phyloP scores from a whole-genome alignment of 495 filamentous ascomycete species.

The Penicillium soppii region DNA sequence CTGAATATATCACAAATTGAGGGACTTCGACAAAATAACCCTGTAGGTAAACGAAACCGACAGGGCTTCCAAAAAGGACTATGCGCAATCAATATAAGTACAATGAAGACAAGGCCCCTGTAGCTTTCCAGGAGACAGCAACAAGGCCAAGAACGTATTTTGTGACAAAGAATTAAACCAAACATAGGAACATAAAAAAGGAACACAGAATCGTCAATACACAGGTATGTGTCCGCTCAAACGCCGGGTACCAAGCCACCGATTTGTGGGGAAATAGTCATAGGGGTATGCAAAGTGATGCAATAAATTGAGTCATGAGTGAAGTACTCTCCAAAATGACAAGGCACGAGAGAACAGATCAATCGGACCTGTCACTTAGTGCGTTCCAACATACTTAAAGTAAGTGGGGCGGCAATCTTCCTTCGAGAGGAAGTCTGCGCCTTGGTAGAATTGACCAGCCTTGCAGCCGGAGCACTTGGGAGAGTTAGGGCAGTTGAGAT shows the following conservation, averaged over 20 bases:
- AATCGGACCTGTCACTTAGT: constrained; percentile 41
- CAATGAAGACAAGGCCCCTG: constrained; percentile 26
- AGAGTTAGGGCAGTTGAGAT: constrained; percentile 97
- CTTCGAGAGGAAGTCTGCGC: constrained; percentile 75
- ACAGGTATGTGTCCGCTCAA: constrained; percentile 32
- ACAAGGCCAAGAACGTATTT: constrained; percentile 21
- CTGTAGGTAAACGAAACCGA: constrained; percentile 5
- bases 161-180: constrained; percentile 10
- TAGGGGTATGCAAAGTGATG: constrained; percentile 30
- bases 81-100: constrained; percentile 34
- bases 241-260: constrained; percentile 28
- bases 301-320: constrained; percentile 21
- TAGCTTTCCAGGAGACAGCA: constrained; percentile 13
- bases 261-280: constrained; percentile 25
- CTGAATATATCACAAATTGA: constrained; percentile 8
- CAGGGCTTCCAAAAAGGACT: constrained; percentile 11
- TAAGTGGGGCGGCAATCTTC: constrained; percentile 97
- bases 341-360: constrained; percentile 5
- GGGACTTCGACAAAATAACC: constrained; percentile 1
- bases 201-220: constrained; percentile 24
- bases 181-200: constrained; percentile 9
- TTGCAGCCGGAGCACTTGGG: constrained; percentile 91
- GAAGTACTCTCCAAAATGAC: constrained; percentile 10
- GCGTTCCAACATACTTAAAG: constrained; percentile 90
- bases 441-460: constrained; percentile 82